Evolutionary conservation across 257 asterid species (phyloP).

Genomic region (Fraxinus americana): DNA sequence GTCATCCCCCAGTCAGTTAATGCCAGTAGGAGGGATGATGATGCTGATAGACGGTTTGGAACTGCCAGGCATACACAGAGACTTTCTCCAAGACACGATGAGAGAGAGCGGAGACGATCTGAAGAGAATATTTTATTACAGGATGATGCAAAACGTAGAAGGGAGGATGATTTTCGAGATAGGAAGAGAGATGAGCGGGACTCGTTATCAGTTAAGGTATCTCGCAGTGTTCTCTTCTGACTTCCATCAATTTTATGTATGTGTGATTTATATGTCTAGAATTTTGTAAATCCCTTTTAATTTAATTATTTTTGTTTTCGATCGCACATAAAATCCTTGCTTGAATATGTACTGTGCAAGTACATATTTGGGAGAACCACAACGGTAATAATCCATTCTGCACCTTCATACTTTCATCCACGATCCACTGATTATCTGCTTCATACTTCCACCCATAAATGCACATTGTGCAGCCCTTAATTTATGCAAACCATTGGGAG

Average conservation of each 20-base stretch:
- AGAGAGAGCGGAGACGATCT: constrained; percentile 88
- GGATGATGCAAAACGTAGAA: constrained; percentile 87
- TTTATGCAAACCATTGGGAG: background rate
- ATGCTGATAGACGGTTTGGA: constrained; percentile 85
- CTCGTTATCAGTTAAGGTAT: constrained; percentile 62
- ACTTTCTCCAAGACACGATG: constrained; percentile 95
- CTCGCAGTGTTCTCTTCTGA: constrained; percentile 7
- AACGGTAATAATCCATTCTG: background rate
- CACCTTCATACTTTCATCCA: background rate
- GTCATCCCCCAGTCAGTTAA: constrained; percentile 79
- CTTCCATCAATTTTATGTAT: background rate
- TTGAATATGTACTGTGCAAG: constrained; percentile 23
- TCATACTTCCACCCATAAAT: background rate
- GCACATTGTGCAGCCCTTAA: background rate
- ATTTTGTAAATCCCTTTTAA: background rate
- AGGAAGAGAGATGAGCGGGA: constrained; percentile 96
- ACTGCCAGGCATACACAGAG: constrained; percentile 75
- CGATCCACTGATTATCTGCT: background rate
- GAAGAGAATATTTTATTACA: constrained; percentile 77
- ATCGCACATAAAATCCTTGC: background rate
- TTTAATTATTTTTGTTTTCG: background rate
- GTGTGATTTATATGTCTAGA: background rate
- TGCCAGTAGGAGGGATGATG: constrained; percentile 83
- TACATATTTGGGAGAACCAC: constrained; percentile 9
- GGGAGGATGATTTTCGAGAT: constrained; percentile 92